These are phyloP conservation scores for Chloris gayana DNA, from an alignment of 176 grass and related monocot genomes.

Conservation along the genomic window DNA sequence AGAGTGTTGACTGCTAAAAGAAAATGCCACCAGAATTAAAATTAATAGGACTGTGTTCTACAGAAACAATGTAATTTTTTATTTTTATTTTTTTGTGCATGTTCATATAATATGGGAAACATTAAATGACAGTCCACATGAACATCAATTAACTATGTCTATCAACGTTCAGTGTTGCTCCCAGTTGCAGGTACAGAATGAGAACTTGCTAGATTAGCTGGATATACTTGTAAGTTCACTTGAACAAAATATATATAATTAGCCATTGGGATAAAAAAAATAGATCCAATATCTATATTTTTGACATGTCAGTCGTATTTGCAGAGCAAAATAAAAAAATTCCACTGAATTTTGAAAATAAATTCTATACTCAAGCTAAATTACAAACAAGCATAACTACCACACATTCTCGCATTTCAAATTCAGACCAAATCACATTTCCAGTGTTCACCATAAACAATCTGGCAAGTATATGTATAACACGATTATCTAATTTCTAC, in stretches of 20 bases:
- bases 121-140: not conserved
- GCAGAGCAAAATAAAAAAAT: not conserved
- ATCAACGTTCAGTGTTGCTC: not conserved
- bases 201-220: not conserved
- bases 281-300: not conserved
- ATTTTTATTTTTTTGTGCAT: not conserved
- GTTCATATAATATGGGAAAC: not conserved
- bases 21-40: not conserved
- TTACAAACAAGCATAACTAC: conserved; percentile 2
- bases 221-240: not conserved
- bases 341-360: not conserved
- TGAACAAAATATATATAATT: not conserved
- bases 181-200: not conserved
- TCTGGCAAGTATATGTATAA: not conserved
- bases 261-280: not conserved
- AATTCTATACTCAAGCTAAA: conserved; percentile 9
- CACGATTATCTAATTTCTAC: not conserved
- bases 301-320: not conserved
- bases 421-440: conserved; percentile 34
- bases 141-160: not conserved
- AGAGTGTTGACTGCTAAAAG: conserved; percentile 3
- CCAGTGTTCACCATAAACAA: not conserved
- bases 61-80: not conserved
- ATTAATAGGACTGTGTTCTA: not conserved
- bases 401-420: not conserved